Evolutionary conservation across 305 asterid species (phyloP).

Genomic region (Fraxinus xanthoxyloides): DNA sequence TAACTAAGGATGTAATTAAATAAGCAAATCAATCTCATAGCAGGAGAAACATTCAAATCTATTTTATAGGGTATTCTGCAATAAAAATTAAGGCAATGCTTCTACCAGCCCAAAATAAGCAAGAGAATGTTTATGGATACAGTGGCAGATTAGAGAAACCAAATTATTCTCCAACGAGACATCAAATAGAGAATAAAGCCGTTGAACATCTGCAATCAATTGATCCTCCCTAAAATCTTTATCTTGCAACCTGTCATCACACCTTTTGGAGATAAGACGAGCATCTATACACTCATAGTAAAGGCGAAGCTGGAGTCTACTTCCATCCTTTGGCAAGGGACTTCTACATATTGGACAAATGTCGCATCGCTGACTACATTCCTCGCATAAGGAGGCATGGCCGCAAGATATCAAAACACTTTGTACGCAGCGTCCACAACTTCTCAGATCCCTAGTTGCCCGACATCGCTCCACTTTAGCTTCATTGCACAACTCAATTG

Average conservation of each 20-base stretch:
- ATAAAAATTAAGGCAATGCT: not conserved
- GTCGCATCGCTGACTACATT: conserved; percentile 88
- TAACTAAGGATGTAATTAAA: conserved; percentile 9
- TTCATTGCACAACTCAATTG: conserved; percentile 78
- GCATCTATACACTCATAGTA: conserved; percentile 89
- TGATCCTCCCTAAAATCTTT: conserved; percentile 56
- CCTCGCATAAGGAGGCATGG: conserved; percentile 95
- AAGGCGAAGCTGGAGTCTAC: conserved; percentile 70
- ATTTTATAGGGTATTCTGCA: not conserved
- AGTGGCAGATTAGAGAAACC: conserved; percentile 82
- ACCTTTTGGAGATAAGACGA: conserved; percentile 72
- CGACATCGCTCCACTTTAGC: conserved; percentile 94
- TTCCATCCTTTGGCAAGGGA: conserved; percentile 56
- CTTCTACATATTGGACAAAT: conserved; percentile 87
- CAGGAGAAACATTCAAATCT: conserved; percentile 7
- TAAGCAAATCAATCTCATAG: conserved; percentile 17
- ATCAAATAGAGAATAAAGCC: conserved; percentile 79
- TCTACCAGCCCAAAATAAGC: conserved; percentile 15
- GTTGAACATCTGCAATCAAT: conserved; percentile 66
- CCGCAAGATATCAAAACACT: conserved; percentile 70
- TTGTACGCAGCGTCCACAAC: conserved; percentile 80
- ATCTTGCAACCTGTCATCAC: conserved; percentile 73
- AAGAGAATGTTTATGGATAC: conserved; percentile 57
- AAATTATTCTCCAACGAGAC: conserved; percentile 90
- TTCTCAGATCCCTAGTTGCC: conserved; percentile 92